Evolutionary conservation across 2,329 filamentous ascomycete genomes (phyloP), one percentile per base, ranked within the genome.

Genomic region (Aspergillus sp.): DNA sequence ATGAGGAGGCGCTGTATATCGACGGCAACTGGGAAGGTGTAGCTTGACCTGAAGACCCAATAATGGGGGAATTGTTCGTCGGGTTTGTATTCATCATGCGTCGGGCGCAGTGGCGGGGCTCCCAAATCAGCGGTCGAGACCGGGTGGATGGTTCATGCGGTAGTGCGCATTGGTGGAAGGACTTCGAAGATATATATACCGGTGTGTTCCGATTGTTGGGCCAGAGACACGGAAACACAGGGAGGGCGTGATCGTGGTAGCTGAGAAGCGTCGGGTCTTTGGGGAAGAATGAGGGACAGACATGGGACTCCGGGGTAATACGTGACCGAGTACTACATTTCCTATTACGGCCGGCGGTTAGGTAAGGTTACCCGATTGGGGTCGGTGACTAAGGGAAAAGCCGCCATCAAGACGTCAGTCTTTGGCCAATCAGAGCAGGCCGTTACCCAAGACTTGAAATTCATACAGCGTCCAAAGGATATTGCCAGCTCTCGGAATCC

Each of bases 81-180:
- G 56, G 47, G 49, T 49, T 62, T 34, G 57, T 29, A 48, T 58
- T 58, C 59, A 65, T 64, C 48, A 49, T 61, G 50, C 52, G 48
- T 62, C 49, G 47, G 46, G 55, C 50, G 49, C 45, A 54, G 58
- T 56, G 57, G 59, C 59, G 61, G 60, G 59, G 62, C 51, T 48
- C 46, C 56, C 50, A 49, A 52, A 53, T 52, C 54, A 59, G 57
- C 43, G 57, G 59, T 38, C 47, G 46, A 51, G 44, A 44, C 43
- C 40, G 40, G 42, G 21, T 41, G 49, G 45, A 34, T 40, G 53
- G 46, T 47, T 60, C 54, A 60, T 54, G 51, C 41, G 48, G 51
- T 34, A 48, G 20, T 32, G 41, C 31, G 46, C 50, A 47, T 21
- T 36, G 16, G 29, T 34, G 4, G 14, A 9, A 14, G 25, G 34